These are phyloP conservation scores for Vitis hybrid DNA, from an alignment of 177 flowering plant genomes.

Conservation along the genomic window DNA sequence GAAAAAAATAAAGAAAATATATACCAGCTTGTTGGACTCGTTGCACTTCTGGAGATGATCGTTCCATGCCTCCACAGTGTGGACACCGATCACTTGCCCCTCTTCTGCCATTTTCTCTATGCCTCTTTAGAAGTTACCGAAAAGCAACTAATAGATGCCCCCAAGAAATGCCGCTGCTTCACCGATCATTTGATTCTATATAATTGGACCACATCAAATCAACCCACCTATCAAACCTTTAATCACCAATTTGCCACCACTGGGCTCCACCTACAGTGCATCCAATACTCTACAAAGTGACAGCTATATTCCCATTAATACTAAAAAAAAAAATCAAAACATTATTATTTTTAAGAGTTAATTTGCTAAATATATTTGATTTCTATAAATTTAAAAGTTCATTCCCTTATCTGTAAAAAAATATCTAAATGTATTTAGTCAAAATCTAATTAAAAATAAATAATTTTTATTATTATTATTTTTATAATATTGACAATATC, in stretches of 20 bases:
- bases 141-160: neutral
- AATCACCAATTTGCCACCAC: conserved; percentile 5
- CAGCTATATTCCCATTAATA: no score
- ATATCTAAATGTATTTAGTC: no score
- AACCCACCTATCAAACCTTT: no score
- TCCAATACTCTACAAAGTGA: no score
- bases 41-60: conserved; percentile 38
- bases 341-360: no score
- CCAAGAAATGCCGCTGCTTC: neutral
- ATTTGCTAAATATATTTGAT: no score
- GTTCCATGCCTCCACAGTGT: conserved; percentile 46
- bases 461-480: no score
- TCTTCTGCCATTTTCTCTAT: conserved; percentile 41
- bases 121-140: neutral
- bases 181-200: neutral
- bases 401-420: no score
- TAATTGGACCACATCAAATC: neutral
- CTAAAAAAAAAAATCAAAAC: no score
- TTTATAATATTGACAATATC: no score
- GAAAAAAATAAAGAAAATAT: neutral
- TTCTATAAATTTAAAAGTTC: no score
- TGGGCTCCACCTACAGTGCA: neutral
- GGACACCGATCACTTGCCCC: conserved; percentile 58
- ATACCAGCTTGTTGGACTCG: conserved; percentile 29
- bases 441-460: no score